Conservation (phyloP, 805 yeast genomes). For the Sungouiozyma ichnusensis region DNA sequence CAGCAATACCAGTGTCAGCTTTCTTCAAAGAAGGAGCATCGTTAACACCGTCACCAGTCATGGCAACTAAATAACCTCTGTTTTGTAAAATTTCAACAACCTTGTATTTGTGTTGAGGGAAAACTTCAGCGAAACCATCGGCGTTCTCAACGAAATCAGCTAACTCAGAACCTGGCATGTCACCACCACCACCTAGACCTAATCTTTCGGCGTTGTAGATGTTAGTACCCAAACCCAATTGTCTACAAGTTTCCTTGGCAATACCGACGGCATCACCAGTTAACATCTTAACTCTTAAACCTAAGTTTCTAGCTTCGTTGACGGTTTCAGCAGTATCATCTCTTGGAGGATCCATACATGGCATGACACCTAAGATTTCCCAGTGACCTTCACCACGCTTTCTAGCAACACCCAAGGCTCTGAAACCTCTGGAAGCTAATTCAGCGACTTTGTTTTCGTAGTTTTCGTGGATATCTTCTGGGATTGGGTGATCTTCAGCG, state of each 20-base stretch:
- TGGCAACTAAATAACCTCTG: slow-evolving; percentile 95
- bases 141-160: slow-evolving; percentile 96
- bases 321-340: slow-evolving; percentile 95
- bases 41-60: slow-evolving; percentile 99
- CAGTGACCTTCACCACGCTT: slow-evolving; percentile 97
- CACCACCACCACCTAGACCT: slow-evolving; percentile 93
- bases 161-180: slow-evolving; percentile 94
- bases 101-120: slow-evolving; percentile 95
- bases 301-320: slow-evolving; percentile 79
- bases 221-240: slow-evolving; percentile 93
- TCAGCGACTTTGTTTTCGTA: slow-evolving; percentile 96
- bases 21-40: slow-evolving; percentile 96
- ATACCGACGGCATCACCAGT: slow-evolving; percentile 99
- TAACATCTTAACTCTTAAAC: slow-evolving; percentile 94
- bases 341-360: slow-evolving; percentile 98
- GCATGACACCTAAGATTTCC: slow-evolving; percentile 97
- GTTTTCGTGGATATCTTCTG: slow-evolving; percentile 87
- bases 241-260: slow-evolving; percentile 97
- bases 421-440: slow-evolving; percentile 96
- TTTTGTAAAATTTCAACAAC: slow-evolving; percentile 92
- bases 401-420: slow-evolving; percentile 97
- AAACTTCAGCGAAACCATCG: slow-evolving; percentile 96
- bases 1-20: slow-evolving; percentile 95
- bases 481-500: slow-evolving; percentile 93
- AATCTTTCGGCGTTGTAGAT: slow-evolving; percentile 94